Conservation (phyloP, 306 rosid genomes). For the Quercus bicolor region DNA sequence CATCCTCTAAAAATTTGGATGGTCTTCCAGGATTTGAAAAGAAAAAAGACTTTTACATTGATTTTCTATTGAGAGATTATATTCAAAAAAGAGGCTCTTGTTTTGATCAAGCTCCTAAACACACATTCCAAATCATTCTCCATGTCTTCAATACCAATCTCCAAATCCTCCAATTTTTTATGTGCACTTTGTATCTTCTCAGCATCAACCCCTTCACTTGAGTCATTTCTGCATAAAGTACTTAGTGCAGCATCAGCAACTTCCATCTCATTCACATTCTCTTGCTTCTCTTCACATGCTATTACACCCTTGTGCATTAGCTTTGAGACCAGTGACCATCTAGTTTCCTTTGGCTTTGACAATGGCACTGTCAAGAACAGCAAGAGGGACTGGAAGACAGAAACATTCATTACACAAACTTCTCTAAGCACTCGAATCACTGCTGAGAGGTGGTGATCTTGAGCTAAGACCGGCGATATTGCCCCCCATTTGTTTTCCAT, state of each 20-base stretch:
- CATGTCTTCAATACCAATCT: conserved; percentile 40
- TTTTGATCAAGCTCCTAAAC: conserved; percentile 54
- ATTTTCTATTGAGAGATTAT: conserved; percentile 39
- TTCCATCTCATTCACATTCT: conserved; percentile 38
- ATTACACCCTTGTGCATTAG: conserved; percentile 37
- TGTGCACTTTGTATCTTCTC: conserved; percentile 29
- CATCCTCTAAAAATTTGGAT: conserved; percentile 42
- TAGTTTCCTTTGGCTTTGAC: conserved; percentile 34
- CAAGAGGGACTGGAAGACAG: conserved; percentile 38
- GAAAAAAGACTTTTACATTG: neutral
- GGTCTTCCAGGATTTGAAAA: conserved; percentile 15
- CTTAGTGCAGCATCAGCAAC: conserved; percentile 38
- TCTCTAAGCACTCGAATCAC: conserved; percentile 33
- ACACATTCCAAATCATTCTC: conserved; percentile 52
- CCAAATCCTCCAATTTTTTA: conserved; percentile 44
- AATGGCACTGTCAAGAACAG: conserved; percentile 27
- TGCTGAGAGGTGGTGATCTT: conserved; percentile 27
- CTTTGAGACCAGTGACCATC: conserved; percentile 47
- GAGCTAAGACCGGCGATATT: conserved; percentile 5
- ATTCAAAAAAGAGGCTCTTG: conserved; percentile 61
- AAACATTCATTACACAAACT: conserved; percentile 28
- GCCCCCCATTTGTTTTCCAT: conserved; percentile 43
- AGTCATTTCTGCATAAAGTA: neutral
- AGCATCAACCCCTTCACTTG: conserved; percentile 14
- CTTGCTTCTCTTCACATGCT: conserved; percentile 33